These are phyloP conservation scores for Cordyceps pruinosa DNA, from an alignment of 2,329 filamentous ascomycete genomes.

Conservation along the genomic window DNA sequence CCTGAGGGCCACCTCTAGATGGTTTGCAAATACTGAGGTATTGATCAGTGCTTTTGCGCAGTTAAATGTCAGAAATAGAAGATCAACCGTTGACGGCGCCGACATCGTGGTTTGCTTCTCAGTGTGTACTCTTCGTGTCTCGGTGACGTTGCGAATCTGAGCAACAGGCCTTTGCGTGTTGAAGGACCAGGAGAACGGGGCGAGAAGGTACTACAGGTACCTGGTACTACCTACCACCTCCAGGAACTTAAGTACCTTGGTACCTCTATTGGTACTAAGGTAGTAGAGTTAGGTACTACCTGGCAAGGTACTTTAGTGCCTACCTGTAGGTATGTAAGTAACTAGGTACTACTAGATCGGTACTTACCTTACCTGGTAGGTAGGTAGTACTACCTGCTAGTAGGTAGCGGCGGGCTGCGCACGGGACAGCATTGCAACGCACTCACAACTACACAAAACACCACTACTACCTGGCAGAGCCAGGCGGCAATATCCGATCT, in stretches of 20 bases:
- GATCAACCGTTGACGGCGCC: slow-evolving; percentile 49
- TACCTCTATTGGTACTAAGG: too few relatives aligned
- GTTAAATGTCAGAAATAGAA: slow-evolving; percentile 85
- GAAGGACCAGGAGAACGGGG: neutral
- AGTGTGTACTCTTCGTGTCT: neutral
- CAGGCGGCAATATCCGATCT: neutral
- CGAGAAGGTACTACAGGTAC: neutral
- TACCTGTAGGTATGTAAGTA: too few relatives aligned
- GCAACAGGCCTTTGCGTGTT: too few relatives aligned
- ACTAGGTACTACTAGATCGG: too few relatives aligned
- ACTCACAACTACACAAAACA: neutral
- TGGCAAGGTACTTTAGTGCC: too few relatives aligned
- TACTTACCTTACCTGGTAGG: too few relatives aligned
- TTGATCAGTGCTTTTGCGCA: slow-evolving; percentile 69
- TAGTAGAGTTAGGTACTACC: too few relatives aligned
- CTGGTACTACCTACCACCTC: too few relatives aligned
- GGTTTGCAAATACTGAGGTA: slow-evolving; percentile 60
- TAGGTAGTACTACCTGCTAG: too few relatives aligned
- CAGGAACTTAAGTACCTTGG: too few relatives aligned
- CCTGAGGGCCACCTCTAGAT: slow-evolving; percentile 56
- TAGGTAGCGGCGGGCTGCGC: too few relatives aligned
- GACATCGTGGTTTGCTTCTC: slow-evolving; percentile 19
- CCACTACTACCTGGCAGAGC: neutral
- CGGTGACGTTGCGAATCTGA: neutral
- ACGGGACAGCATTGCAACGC: too few relatives aligned